Evolutionary conservation across 805 yeast genomes (phyloP).

Genomic region (Teunomyces stri): DNA sequence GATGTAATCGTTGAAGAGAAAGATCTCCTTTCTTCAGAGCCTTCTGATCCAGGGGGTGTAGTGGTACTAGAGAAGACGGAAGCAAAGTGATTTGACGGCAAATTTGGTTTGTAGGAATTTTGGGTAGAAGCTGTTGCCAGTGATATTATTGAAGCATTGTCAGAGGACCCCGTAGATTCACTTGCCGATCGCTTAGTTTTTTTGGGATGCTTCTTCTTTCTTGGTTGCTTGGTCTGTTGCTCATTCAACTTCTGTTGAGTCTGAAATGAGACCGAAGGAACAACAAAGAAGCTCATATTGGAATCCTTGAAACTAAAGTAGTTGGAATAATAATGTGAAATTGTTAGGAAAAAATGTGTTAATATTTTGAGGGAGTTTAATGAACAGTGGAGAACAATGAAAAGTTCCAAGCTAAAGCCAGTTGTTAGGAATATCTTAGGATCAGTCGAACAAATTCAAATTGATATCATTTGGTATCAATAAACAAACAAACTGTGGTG

Average conservation of each 20-base stretch:
- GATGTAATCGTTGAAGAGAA: conserved; percentile 13
- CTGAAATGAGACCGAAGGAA: conserved; percentile 41
- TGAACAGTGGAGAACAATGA: background rate
- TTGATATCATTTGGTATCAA: background rate
- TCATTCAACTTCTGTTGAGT: conserved; percentile 36
- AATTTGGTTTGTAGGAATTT: conserved; percentile 1
- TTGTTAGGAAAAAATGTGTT: background rate
- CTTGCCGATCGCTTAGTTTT: background rate
- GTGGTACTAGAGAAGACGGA: background rate
- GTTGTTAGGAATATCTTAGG: background rate
- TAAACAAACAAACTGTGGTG: background rate
- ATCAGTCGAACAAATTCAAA: background rate
- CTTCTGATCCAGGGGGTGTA: background rate
- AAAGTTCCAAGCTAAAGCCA: background rate
- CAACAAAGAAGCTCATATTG: conserved; percentile 37
- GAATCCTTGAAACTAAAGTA: background rate
- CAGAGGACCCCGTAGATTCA: conserved; percentile 1
- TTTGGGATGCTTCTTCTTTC: conserved; percentile 9
- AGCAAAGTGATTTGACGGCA: background rate
- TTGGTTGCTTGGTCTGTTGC: conserved; percentile 12
- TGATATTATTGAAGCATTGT: conserved; percentile 2
- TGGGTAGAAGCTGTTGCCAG: conserved; percentile 6
- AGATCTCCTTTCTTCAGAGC: conserved; percentile 4
- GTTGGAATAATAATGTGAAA: background rate
- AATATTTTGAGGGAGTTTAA: background rate